These are phyloP conservation scores for Arbutus unedo DNA, from an alignment of 148 eudicot species.

Conservation along the genomic window DNA sequence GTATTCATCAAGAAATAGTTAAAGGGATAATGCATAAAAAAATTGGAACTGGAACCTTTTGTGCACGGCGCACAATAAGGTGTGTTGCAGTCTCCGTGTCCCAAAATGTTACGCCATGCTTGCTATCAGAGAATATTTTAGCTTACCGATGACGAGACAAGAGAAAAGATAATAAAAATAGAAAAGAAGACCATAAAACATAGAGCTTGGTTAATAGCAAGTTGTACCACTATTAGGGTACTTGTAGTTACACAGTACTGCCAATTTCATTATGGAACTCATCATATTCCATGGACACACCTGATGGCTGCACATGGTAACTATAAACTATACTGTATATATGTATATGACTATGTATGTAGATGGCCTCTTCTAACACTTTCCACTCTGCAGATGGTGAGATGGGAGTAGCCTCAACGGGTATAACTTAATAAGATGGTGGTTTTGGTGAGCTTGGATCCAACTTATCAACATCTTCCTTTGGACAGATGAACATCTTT, in stretches of 20 bases:
- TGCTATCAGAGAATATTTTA: neutral
- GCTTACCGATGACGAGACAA: neutral
- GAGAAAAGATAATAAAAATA: neutral
- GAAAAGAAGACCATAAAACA: too few species aligned
- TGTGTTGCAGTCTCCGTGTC: too few species aligned
- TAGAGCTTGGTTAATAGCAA: neutral
- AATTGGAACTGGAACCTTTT: too few species aligned
- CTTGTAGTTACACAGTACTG: neutral
- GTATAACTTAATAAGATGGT: neutral
- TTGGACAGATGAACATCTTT: slow-evolving; percentile 23
- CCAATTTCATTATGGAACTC: neutral
- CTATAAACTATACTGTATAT: neutral
- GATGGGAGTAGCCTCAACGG: neutral
- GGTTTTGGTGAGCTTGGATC: slow-evolving; percentile 2
- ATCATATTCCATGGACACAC: neutral
- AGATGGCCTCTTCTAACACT: neutral
- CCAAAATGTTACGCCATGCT: neutral
- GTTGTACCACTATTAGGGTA: neutral
- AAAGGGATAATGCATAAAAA: neutral
- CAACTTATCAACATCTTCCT: slow-evolving; percentile 17
- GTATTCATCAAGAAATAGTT: neutral
- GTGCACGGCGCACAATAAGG: too few species aligned
- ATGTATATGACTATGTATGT: neutral
- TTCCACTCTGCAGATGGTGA: neutral
- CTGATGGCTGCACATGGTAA: neutral